Base-by-base conservation (phyloP, 2,329 filamentous ascomycete species). In the Scedosporium dehoogii region DNA sequence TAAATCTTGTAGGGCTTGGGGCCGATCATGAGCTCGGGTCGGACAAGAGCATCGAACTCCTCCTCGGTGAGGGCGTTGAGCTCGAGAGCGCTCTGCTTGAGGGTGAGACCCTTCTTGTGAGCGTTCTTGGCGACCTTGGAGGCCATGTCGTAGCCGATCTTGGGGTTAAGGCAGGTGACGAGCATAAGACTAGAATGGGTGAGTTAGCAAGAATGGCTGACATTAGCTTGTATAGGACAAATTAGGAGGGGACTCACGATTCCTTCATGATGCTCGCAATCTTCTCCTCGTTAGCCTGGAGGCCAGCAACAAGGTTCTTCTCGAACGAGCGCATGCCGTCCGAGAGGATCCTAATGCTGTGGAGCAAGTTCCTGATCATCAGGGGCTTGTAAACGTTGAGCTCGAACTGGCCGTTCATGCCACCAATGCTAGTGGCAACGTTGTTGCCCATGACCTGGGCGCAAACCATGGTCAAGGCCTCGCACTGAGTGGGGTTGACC, bases 331-430 rank as follows among this genome's bases (percentile, higher is more conserved):
- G 85, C 92, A 97, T 97, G 70, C 90, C 91, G 72, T 99, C 94
- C 42, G 91, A 83, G 63, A 99, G 80, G 65, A 99, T 86, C 67
- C 93, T 86, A 63, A 88, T 82, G 79, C 91, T 96, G 84, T 97
- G 94, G 46, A 99, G 84, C 67, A 97, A 81, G 80, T 97, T 97
- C 76, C 89, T 85, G 77, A 97, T 97, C 74, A 99, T 84, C 64
- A 97, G 85, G 53, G 94, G 94, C 84, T 97, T 97, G 86, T 96
- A 99, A 62, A 97, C 94, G 78, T 97, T 99, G 69, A 99, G 85
- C 79, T 97, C 94, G 70, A 99, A 99, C 80, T 97, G 96, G 68
- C 94, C 94, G 79, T 94, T 96, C 81, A 96, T 96, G 72, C 93
- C 94, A 66, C 92, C 91, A 70, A 97, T 91, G 33, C 93, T 97